A percentile compares a stretch with the other conserved stretches of the same genome.
phyloP scores from a whole-genome alignment of 179 eudicot genomes.

The Gypsophila paniculata region DNA sequence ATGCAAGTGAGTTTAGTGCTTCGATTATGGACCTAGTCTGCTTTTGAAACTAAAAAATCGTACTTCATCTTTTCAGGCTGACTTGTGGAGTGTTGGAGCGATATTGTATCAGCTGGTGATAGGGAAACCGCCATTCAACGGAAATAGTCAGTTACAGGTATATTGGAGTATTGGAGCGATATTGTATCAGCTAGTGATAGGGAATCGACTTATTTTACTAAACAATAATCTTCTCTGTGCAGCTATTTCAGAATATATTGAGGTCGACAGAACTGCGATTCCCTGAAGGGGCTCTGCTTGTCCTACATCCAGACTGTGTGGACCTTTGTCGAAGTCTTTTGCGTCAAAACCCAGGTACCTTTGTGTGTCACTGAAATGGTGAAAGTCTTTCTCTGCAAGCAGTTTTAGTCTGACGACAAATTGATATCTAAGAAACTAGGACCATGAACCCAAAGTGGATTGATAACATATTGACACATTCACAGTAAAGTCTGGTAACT shows the following conservation, averaged over 20 bases:
- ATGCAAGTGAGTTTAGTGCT: slow-evolving; percentile 18
- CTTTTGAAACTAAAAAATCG: background rate
- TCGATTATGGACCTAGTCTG: background rate
- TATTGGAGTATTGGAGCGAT: slow-evolving; percentile 35
- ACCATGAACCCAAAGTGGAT: background rate
- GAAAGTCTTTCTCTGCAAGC: slow-evolving; percentile 4
- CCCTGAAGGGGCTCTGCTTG: slow-evolving; percentile 42
- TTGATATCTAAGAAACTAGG: background rate
- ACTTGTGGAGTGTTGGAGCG: slow-evolving; percentile 59
- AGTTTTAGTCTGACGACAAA: background rate
- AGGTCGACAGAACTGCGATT: slow-evolving; percentile 37
- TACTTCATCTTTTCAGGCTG: slow-evolving; percentile 38
- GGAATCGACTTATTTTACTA: slow-evolving; percentile 21
- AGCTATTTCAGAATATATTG: slow-evolving; percentile 53
- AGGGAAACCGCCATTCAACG: slow-evolving; percentile 49
- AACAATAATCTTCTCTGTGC: slow-evolving; percentile 13
- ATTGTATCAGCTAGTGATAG: slow-evolving; percentile 45
- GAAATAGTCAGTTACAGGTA: slow-evolving; percentile 46
- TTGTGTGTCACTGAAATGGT: slow-evolving; percentile 1
- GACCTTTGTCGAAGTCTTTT: slow-evolving; percentile 48
- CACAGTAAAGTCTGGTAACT: background rate
- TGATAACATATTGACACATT: too few relatives aligned
- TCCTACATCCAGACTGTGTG: slow-evolving; percentile 42
- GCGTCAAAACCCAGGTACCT: slow-evolving; percentile 48
- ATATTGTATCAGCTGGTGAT: slow-evolving; percentile 46